A percentile compares a stretch with the other conserved stretches of the same genome.
These are phyloP conservation scores for Daldinia loculata DNA, from an alignment of 495 filamentous ascomycete genomes.

Conservation along the genomic window DNA sequence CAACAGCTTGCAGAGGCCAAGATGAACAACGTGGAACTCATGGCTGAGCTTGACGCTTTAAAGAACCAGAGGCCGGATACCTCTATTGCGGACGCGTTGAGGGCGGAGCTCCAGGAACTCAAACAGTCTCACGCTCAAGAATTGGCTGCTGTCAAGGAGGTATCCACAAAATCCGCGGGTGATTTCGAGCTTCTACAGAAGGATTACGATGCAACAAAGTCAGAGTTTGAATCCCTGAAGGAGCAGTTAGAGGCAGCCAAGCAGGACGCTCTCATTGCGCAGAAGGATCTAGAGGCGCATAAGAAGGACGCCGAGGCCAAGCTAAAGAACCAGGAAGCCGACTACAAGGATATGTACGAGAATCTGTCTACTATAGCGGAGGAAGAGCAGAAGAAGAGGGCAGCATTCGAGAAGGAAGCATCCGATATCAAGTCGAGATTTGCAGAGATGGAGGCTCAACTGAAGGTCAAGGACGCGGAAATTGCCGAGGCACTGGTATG, in stretches of 20 bases:
- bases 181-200: constrained; percentile 40
- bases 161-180: constrained; percentile 24
- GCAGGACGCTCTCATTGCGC: constrained; percentile 51
- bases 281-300: constrained; percentile 58
- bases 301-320: constrained; percentile 53
- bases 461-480: constrained; percentile 64
- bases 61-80: constrained; percentile 63
- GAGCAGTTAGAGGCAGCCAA: constrained; percentile 47
- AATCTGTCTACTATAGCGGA: constrained; percentile 59
- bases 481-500: constrained; percentile 62
- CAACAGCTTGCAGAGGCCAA: constrained; percentile 62
- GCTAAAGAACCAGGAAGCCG: constrained; percentile 57
- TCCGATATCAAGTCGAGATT: constrained; percentile 49
- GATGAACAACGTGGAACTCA: constrained; percentile 62
- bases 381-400: constrained; percentile 57
- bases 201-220: constrained; percentile 41
- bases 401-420: constrained; percentile 50
- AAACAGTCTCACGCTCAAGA: constrained; percentile 52
- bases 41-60: constrained; percentile 62
- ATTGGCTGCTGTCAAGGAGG: constrained; percentile 37
- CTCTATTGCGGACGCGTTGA: constrained; percentile 55
- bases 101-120: constrained; percentile 50
- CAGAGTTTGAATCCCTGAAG: constrained; percentile 45
- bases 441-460: constrained; percentile 55
- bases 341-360: constrained; percentile 65